Evolutionary conservation across 345 rosid species (phyloP).

Genomic region (Pugionium dolabratum): DNA sequence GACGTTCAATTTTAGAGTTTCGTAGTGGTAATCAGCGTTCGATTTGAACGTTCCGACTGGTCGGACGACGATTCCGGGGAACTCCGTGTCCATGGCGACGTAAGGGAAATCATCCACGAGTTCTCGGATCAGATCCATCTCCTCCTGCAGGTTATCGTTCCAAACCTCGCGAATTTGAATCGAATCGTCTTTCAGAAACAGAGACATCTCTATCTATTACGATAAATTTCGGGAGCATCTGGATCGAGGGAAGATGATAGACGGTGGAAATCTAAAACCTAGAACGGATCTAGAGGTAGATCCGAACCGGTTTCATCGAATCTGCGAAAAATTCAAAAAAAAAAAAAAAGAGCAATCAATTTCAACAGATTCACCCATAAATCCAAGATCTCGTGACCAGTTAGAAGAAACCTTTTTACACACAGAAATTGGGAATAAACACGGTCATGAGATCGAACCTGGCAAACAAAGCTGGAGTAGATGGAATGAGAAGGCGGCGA

Average conservation of each 20-base stretch:
- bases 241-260: neutral
- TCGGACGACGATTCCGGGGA: constrained; percentile 75
- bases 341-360: too few relatives aligned
- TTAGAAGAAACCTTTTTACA: neutral
- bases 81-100: constrained; percentile 93
- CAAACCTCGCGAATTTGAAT: constrained; percentile 87
- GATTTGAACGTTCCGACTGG: constrained; percentile 76
- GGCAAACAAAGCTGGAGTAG: neutral
- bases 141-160: constrained; percentile 65
- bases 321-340: constrained; percentile 12
- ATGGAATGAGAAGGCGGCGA: constrained; percentile 26
- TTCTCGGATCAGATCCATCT: constrained; percentile 62
- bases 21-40: constrained; percentile 66
- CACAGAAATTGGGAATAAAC: neutral
- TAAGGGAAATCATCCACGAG: constrained; percentile 73
- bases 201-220: constrained; percentile 53
- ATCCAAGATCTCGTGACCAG: neutral
- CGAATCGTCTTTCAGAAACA: constrained; percentile 67
- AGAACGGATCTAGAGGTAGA: constrained; percentile 38
- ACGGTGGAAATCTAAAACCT: constrained; percentile 9
- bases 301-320: constrained; percentile 40
- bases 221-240: constrained; percentile 22
- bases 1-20: constrained; percentile 73
- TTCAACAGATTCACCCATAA: constrained; percentile 6
- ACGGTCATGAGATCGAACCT: constrained; percentile 19